Base-by-base conservation (phyloP, 164 flowering plant species). In the Vitis riparia region DNA sequence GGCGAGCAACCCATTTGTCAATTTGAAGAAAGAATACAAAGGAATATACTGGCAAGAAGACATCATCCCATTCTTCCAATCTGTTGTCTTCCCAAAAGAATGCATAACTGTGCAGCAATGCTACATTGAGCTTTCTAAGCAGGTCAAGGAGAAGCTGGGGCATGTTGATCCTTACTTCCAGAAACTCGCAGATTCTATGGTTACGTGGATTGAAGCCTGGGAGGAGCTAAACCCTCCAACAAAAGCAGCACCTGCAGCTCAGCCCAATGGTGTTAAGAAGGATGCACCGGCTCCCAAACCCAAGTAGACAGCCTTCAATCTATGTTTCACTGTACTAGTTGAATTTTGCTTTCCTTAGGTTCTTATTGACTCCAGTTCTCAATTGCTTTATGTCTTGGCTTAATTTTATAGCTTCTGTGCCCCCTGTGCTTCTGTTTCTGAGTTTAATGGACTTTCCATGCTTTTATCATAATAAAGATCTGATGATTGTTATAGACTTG, bases 1-100 rank as follows among this genome's bases (percentile, higher is more conserved):
- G 61, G 89, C 89, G 11, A 86, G 89, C 77, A 86, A 86, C 77
- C 89, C 89, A 44, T 86, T 86, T 75, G 86, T 84, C 23, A 86
- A 86, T 76, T 67, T 84, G 76, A 81, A 80, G 76, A 84, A 84
- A 66, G 87, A 84, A 70, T 82, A 78, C 79, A 77, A 80, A 23
- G 88, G 86, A 56, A 75, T 85, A 44, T 80, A 68, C 67, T 82
- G 86, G 88, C 88, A 85, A 71, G 88, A 85, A 65, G 83, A 83
- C 11, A 78, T 81, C 71, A 82, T 86, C 55, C 88, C 90, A 57
- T 86, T 86, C 79, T 86, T 86, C 79, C 90, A 86, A 60, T 71
- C 80, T 49, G 80, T 75, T 29, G 59, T 27, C 17, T 80, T 86
- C 52, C 74, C 88, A 7, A 79, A 77, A 71, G 86, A 84, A 29